phyloP scores from a whole-genome alignment of 1,284 basidiomycete genomes.

The Lignosus rhinocerotis region DNA sequence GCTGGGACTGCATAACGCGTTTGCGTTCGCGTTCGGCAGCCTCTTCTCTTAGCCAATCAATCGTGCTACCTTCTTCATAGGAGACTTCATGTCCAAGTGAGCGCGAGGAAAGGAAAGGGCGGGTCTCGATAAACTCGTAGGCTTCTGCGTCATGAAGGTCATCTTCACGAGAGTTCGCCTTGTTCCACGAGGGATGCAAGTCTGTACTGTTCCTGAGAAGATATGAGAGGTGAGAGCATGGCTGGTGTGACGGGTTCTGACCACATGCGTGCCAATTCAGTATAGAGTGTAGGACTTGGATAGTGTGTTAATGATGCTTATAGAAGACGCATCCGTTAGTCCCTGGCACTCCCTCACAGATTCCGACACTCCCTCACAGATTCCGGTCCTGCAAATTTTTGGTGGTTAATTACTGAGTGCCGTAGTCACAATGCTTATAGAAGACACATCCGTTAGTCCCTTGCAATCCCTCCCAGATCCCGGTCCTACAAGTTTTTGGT shows the following conservation, averaged over 20 bases:
- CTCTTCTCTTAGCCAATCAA: slow-evolving; percentile 76
- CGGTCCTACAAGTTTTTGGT: too few relatives aligned
- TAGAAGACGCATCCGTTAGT: too few relatives aligned
- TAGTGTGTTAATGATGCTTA: too few relatives aligned
- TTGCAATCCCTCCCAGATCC: too few relatives aligned
- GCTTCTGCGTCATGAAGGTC: slow-evolving; percentile 26
- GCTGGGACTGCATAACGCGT: slow-evolving; percentile 49
- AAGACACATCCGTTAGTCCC: too few relatives aligned
- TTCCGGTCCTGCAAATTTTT: too few relatives aligned
- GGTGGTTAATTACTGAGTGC: too few relatives aligned
- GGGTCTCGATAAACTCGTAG: slow-evolving; percentile 22
- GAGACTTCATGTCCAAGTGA: slow-evolving; percentile 17
- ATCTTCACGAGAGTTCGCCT: neutral
- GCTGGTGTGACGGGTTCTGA: neutral
- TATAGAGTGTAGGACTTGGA: neutral
- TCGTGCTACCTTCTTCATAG: slow-evolving; percentile 58
- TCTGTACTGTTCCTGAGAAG: slow-evolving; percentile 6
- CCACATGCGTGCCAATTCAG: neutral
- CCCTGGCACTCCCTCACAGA: too few relatives aligned
- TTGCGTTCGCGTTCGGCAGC: slow-evolving; percentile 60
- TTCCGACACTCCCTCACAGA: too few relatives aligned
- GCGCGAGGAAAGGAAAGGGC: slow-evolving; percentile 10
- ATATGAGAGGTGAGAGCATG: neutral
- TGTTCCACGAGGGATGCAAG: slow-evolving; percentile 19
- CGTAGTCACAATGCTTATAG: too few relatives aligned